Evolutionary conservation across 2,329 filamentous ascomycete species (phyloP), one percentile per base, ranked within the genome.

Genomic region (Aspergillus pseudoviridinutans): DNA sequence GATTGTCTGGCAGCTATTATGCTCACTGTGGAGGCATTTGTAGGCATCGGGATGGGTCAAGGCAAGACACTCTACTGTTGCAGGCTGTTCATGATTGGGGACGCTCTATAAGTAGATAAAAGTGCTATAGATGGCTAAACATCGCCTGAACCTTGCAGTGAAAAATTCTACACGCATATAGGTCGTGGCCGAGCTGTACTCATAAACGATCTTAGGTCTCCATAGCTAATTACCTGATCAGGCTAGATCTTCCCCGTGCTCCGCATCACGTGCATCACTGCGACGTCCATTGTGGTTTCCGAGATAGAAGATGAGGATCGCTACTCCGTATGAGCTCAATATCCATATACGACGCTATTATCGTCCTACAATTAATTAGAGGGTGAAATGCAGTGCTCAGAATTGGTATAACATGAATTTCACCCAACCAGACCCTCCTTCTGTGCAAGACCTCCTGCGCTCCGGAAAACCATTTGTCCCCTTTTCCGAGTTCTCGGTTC

Each of bases 401-500:
- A 1, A 22, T 14, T 14, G 8, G 6, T 12, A 29, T 50, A 54
- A 25, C n/a, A 63, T 60, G 59, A 50, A 60, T 7, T 54, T 44
- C 14, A 41, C 41, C n/a, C 51, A 53, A 5, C 14, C 50, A 17
- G 53, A 55, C 2, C 27, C 47, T 8, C 52, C 54, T 8, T 58
- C 56, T 5, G 53, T 41, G 25, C 55, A 61, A 42, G 57, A 56
- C 28, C 59, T 66, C 50, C 38, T 62, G 20, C 47, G 51, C 14
- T 57, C 49, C 27, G 64, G 57, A 22, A 32, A 46, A 3, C 63
- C 61, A 14, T 63, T 64, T 56, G 52, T 60, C 35, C 54, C 59
- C 22, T 65, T 66, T 62, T 61, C 64, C 59, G 62, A 66, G 59
- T 61, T 62, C 52, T 55, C 57, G 51, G 49, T 61, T 17, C 49